Base-by-base conservation (phyloP, 257 asterid genomes). In the Haberlea rhodopensis region DNA sequence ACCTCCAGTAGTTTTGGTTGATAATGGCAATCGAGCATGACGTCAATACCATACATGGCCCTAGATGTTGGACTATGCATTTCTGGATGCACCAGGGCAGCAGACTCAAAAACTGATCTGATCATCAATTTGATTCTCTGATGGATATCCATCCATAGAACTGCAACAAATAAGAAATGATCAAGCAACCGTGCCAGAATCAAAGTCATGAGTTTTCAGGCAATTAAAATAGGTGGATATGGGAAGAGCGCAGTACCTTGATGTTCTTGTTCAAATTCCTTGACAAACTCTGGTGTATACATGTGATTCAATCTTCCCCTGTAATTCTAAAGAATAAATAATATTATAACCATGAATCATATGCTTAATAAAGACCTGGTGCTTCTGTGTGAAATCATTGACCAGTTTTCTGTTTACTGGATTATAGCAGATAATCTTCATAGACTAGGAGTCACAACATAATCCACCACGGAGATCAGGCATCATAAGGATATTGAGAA, bases 41-140 rank as follows among this genome's bases (percentile, higher is more conserved):
- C 96, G 80, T 92, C 99, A 51, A 92, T 83, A 23, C 97, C 99
- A 75, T 89, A 92, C 81, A 89, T 92, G 66, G 99, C 96, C 82
- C 97, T 82, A 29, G 99, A 89, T 34, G 73, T 89, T 53, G 87
- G 84, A 58, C 85, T 80, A 49, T 87, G 96, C 95, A 92, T 89
- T 83, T 85, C 95, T 11, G 97, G 99, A 79, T 89, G 95, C 74
- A 87, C 88, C 8, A 62, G 54, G 9, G 95, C 91, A 73, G 99
- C 99, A 19, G 95, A 70, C 83, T 87, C 96, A 51, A 92, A 89
- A 70, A 86, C 88, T 26, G 84, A 82, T 79, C 85, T 85, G 73
- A 92, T 81, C 97, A 89, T 92, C 59, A 63, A 75, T 70, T 71
- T 79, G 69, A 92, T 77, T 73, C 95, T 77, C 58, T 56, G 73